Evolutionary conservation across 106 monocot genomes (phyloP).

Genomic region (Amphibolis antarctica): DNA sequence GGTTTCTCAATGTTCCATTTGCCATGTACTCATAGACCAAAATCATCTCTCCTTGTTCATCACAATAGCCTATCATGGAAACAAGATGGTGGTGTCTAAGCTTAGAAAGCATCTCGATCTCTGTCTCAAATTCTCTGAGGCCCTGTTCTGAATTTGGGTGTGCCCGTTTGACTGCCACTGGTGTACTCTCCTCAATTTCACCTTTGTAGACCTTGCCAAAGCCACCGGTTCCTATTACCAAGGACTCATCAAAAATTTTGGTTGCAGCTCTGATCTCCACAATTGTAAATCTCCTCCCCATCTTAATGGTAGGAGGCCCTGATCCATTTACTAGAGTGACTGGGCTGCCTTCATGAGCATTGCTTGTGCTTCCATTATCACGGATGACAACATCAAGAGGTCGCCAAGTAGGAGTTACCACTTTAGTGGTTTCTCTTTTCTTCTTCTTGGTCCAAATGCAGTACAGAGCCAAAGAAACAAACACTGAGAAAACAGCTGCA

Average conservation of each 20-base stretch:
- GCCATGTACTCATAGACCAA: slow-evolving; percentile 95
- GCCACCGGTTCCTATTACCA: slow-evolving; percentile 67
- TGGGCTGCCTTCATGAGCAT: slow-evolving; percentile 16
- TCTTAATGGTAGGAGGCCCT: slow-evolving; percentile 17
- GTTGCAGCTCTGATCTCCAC: slow-evolving; percentile 53
- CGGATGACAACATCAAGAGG: slow-evolving; percentile 52
- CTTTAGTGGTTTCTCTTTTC: slow-evolving; percentile 17
- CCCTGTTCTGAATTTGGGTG: slow-evolving; percentile 59
- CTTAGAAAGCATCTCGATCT: slow-evolving; percentile 80
- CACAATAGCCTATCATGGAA: slow-evolving; percentile 84
- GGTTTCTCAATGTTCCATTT: slow-evolving; percentile 76
- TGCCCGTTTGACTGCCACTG: slow-evolving; percentile 72
- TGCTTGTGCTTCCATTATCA: slow-evolving; percentile 41
- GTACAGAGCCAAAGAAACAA: slow-evolving; percentile 19
- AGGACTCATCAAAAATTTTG: slow-evolving; percentile 60
- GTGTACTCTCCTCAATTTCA: slow-evolving; percentile 38
- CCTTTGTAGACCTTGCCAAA: slow-evolving; percentile 93
- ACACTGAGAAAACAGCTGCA: slow-evolving; percentile 16
- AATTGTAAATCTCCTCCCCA: slow-evolving; percentile 49
- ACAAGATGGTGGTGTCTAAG: slow-evolving; percentile 78
- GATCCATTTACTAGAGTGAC: slow-evolving; percentile 7
- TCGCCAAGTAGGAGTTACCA: slow-evolving; percentile 45
- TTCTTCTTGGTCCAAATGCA: slow-evolving; percentile 11
- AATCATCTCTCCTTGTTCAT: slow-evolving; percentile 83
- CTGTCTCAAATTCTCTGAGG: slow-evolving; percentile 75